A percentile compares a stretch with the other conserved stretches of the same genome.
Conservation (phyloP, 768 basidiomycete species). For the Candolleomyces aberdarensis region DNA sequence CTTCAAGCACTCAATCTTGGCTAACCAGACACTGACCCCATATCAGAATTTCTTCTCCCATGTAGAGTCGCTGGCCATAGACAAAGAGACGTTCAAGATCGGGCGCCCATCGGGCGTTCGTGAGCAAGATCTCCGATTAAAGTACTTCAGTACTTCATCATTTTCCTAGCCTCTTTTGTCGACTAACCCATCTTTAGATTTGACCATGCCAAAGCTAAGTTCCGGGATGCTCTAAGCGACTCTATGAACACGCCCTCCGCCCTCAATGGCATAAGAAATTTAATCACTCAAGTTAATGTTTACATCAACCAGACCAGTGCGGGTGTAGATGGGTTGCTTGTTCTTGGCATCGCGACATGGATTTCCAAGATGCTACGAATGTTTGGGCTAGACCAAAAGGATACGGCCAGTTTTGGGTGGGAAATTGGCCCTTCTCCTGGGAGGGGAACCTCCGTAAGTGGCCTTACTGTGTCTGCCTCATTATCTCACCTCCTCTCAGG, state of each 20-base stretch:
- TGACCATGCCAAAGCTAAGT: constrained; percentile 67
- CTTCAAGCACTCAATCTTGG: background rate
- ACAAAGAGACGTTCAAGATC: background rate
- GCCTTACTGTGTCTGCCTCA: background rate
- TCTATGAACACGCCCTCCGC: constrained; percentile 95
- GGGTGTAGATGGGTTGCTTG: constrained; percentile 55
- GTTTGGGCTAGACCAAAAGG: constrained; percentile 77
- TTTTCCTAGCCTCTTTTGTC: constrained; percentile 1
- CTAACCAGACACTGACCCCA: constrained; percentile 1
- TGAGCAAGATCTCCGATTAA: constrained; percentile 67
- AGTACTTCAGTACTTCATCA: constrained; percentile 54
- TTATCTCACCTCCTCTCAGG: constrained; percentile 38
- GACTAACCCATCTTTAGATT: constrained; percentile 43
- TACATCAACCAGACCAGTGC: constrained; percentile 74
- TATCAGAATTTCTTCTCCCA: constrained; percentile 92
- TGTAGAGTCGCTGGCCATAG: constrained; percentile 57
- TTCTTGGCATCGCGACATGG: constrained; percentile 68
- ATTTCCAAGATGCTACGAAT: constrained; percentile 69
- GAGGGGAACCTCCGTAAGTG: constrained; percentile 42
- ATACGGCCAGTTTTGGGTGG: constrained; percentile 77
- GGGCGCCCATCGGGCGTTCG: constrained; percentile 60
- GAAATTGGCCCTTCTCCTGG: constrained; percentile 49
- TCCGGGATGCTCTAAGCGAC: constrained; percentile 88
- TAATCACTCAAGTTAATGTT: constrained; percentile 82
- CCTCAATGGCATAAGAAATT: constrained; percentile 68